Evolutionary conservation across 495 filamentous ascomycete species (phyloP).

Genomic region (Hyaloscypha variabilis): DNA sequence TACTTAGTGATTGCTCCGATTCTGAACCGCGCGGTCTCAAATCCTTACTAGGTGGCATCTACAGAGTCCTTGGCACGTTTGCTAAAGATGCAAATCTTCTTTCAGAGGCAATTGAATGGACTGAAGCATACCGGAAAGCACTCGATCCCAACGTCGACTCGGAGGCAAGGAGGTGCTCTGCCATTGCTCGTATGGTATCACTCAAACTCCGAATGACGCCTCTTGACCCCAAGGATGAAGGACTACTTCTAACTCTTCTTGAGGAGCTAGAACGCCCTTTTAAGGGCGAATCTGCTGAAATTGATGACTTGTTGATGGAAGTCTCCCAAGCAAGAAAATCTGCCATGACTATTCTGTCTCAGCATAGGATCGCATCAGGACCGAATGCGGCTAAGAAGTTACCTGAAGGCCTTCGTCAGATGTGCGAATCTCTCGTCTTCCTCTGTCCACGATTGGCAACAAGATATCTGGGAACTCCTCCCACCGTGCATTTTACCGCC

Average conservation of each 20-base stretch:
- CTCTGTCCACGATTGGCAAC: conserved; percentile 53
- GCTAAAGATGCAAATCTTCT: conserved; percentile 47
- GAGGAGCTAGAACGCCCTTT: conserved; percentile 58
- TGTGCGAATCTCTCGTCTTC: conserved; percentile 51
- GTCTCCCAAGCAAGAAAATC: conserved; percentile 65
- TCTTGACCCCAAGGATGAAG: conserved; percentile 38
- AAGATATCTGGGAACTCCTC: conserved; percentile 58
- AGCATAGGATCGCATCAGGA: neutral
- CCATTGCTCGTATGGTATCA: conserved; percentile 46
- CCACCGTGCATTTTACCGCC: conserved; percentile 41
- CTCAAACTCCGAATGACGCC: conserved; percentile 43
- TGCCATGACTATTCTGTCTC: conserved; percentile 53
- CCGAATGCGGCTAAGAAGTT: neutral
- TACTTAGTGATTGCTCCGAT: conserved; percentile 14
- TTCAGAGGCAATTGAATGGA: conserved; percentile 52
- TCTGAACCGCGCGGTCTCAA: conserved; percentile 11
- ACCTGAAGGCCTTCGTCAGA: conserved; percentile 23
- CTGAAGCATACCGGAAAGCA: conserved; percentile 38
- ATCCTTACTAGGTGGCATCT: conserved; percentile 24
- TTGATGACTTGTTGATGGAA: conserved; percentile 71
- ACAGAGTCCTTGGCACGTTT: conserved; percentile 35
- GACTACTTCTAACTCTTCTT: conserved; percentile 48
- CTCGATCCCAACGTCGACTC: conserved; percentile 38
- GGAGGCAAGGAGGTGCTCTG: conserved; percentile 43
- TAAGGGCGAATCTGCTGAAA: conserved; percentile 61